phyloP scores from a whole-genome alignment of 371 early-diverging fungal genomes.

The Mortierella sp. region DNA sequence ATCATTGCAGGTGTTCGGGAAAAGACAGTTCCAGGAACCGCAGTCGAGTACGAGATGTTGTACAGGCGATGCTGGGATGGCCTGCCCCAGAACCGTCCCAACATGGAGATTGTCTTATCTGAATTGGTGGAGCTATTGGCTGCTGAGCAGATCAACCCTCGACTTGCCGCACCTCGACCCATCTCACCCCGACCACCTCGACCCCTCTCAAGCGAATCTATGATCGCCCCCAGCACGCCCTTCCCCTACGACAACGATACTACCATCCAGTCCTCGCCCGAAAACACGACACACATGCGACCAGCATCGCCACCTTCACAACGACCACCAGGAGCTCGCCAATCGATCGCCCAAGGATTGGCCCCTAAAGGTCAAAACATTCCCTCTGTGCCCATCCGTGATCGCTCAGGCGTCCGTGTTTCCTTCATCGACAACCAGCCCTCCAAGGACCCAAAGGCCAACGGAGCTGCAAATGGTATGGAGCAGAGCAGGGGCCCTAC shows the following conservation, averaged over 20 bases:
- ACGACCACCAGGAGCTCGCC: constrained; percentile 19
- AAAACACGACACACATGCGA: constrained; percentile 27
- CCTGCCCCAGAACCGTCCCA: constrained; percentile 50
- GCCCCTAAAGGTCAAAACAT: constrained; percentile 23
- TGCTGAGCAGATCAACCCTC: constrained; percentile 49
- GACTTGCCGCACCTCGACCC: constrained; percentile 40
- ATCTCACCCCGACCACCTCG: constrained; percentile 44
- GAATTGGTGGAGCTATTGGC: constrained; percentile 51
- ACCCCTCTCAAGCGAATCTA: constrained; percentile 55
- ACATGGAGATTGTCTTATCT: constrained; percentile 56
- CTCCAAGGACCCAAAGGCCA: constrained; percentile 10
- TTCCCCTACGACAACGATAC: constrained; percentile 45
- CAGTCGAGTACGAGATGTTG: constrained; percentile 59
- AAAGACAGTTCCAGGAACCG: constrained; percentile 53
- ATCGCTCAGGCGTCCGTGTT: constrained; percentile 29
- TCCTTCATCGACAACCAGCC: constrained; percentile 24
- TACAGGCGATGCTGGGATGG: constrained; percentile 60
- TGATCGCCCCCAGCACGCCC: constrained; percentile 44
- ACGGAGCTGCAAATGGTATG: not conserved
- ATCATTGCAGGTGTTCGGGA: constrained; percentile 58
- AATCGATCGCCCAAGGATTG: constrained; percentile 23
- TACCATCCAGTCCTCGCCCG: constrained; percentile 20
- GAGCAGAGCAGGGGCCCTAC: constrained; percentile 7
- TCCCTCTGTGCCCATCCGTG: constrained; percentile 35
- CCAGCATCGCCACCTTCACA: constrained; percentile 33